Base-by-base conservation (phyloP, 2,329 filamentous ascomycete genomes). In the Exophiala oligosperma region DNA sequence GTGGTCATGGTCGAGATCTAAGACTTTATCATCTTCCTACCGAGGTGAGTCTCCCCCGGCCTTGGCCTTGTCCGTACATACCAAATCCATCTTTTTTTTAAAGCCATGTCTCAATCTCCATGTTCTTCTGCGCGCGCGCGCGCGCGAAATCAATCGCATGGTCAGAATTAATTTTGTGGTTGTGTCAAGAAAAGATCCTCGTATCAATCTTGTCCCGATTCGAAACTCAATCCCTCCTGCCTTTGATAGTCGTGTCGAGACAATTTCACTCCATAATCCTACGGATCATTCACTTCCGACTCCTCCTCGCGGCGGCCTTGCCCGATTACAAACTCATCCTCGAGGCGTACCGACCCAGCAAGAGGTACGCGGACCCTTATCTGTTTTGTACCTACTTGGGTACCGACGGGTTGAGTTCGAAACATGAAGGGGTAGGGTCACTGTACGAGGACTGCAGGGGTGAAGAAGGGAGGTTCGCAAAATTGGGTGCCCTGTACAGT, bases 331-430 rank as follows among this genome's bases (percentile, higher is more conserved):
- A 86, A 54, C 74, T 94, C 40, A 84, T 92, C 38, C 82, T 95
- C 43, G 89, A 93, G 74, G 91, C 88, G 71, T 92, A 89, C 68
- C 89, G 89, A 63, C 90, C 90, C 0, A 84, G 80, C 62, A 85
- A 82, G 24, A 87, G 86, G 71, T 59, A 88, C 50, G 86, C 82
- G 4, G 86, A 88, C 21, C 87, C 89, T 0, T 86, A 85, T 54
- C 79, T 91, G 11, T 81, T 82, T 69, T 92, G 90, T 72, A 78
- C 84, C 46, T 88, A 88, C 62, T 76, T 87, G 9, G 84, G 82
- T 29, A 91, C 87, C 1, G 78, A 85, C 63, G 81, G 81, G 2
- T 74, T 90, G n/a, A 75, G 77, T 52, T 71, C 71, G 44, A 64
- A 77, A 56, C 69, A 76, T 62, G 71, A 74, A 53, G 70, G 71